Evolutionary conservation across 2,329 filamentous ascomycete genomes (phyloP), one percentile per base, ranked within the genome.

Genomic region (Thermoascus crustaceus): DNA sequence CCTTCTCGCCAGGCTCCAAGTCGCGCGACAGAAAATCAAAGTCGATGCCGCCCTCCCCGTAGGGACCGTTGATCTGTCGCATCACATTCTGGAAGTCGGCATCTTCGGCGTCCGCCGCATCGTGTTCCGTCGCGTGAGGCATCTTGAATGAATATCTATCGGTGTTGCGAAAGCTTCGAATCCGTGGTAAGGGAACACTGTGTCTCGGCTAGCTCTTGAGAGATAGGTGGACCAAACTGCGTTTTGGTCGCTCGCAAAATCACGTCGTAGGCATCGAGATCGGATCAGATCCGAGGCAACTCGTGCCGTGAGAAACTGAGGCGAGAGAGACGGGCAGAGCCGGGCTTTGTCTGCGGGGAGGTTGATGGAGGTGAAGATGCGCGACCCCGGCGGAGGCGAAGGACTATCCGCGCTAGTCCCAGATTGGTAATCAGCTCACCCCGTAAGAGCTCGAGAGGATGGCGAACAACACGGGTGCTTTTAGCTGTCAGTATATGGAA

Each of bases 1-100:
- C 89, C 61, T 98, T 98, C 58, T 86, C 82, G 13, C 71, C 73
- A 7, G 59, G 55, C 17, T 66, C 61, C 17, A 66, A 39, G 7
- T 64, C 62, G 40, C 62, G 49, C 24, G 47, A 45, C 44, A 65
- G 42, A 36, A 66, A 64, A 37, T 68, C 64, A 17, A 64, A 52
- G 21, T 56, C 48, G 18, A 55, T 47, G 35, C 46, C 54, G 25
- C 49, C 46, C 23, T 56, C 52, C 30, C 35, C 43, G 8, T 52
- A 44, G 24, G 58, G 56, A n/a, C 50, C 60, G 40, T 63, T 63
- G 46, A 66, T 53, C 40, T 61, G 53, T 40, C 52, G 52, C 58
- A 66, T 60, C 13, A 65, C 56, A 54, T 56, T 59, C 26, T 64
- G 52, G 30, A 64, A 66, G 25, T 61, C 60, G 11, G 48, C 42